phyloP scores from a whole-genome alignment of 1,139 yeast species.

The Taiozyma onychis region DNA sequence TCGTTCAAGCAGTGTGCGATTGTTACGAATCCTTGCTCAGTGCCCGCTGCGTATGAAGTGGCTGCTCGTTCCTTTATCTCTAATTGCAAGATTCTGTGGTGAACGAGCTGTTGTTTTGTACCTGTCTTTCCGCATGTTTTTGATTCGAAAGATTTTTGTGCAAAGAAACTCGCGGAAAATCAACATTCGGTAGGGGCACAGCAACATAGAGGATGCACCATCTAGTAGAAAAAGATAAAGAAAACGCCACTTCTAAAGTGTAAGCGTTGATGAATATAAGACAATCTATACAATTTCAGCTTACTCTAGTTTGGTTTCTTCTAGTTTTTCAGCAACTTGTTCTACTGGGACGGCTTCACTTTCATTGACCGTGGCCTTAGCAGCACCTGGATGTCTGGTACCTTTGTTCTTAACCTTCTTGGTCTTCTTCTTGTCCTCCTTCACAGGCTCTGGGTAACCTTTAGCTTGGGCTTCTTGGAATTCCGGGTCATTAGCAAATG shows the following conservation, averaged over 20 bases:
- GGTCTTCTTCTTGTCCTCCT: slow-evolving; percentile 58
- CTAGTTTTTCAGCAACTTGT: slow-evolving; percentile 27
- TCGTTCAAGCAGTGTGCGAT: not conserved
- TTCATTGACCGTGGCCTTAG: slow-evolving; percentile 16
- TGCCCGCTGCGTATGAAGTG: not conserved
- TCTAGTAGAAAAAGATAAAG: too few relatives aligned
- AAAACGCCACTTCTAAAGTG: not conserved
- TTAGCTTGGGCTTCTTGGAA: slow-evolving; percentile 68
- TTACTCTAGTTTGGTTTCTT: not conserved
- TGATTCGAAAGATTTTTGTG: not conserved
- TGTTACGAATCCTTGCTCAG: not conserved
- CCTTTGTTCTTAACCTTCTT: slow-evolving; percentile 84
- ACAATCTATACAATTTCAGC: not conserved
- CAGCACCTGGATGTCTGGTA: slow-evolving; percentile 68
- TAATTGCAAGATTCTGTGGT: not conserved
- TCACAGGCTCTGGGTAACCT: slow-evolving; percentile 80
- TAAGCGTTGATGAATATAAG: not conserved
- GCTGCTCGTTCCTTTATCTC: too few relatives aligned
- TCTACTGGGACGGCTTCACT: slow-evolving; percentile 20
- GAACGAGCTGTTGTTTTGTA: not conserved
- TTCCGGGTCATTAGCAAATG: slow-evolving; percentile 53
- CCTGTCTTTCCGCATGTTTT: not conserved
- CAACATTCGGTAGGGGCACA: not conserved
- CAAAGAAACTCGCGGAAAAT: not conserved
- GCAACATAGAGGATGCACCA: too few relatives aligned